Conservation (phyloP, 139 green algal genomes). For the Volvox reticuliferus region DNA sequence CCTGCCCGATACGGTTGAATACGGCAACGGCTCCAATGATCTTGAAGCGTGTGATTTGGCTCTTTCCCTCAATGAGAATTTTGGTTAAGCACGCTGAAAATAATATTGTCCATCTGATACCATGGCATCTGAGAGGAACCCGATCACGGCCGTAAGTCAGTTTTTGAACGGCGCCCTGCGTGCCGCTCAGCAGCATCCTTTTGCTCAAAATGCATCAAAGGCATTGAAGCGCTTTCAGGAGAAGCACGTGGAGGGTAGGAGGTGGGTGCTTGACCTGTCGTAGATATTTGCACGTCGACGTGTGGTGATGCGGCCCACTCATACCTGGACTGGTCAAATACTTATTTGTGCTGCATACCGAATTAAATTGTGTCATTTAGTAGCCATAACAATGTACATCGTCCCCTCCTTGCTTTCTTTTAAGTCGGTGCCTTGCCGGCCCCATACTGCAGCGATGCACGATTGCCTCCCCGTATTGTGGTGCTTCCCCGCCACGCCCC, state of each 20-base stretch:
- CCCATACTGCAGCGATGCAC: background rate
- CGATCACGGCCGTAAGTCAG: background rate
- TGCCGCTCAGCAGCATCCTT: slow-evolving; percentile 29
- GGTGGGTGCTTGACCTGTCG: background rate
- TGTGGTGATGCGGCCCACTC: slow-evolving; percentile 8
- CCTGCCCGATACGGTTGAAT: background rate
- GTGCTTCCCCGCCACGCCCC: slow-evolving; percentile 51
- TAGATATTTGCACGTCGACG: background rate
- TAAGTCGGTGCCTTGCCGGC: background rate
- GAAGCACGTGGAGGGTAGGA: background rate
- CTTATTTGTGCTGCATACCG: no score
- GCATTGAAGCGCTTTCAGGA: slow-evolving; percentile 25
- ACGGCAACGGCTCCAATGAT: background rate
- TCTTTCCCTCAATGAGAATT: background rate
- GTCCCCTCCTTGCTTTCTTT: no score
- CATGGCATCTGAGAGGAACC: slow-evolving; percentile 11
- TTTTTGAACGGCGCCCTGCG: slow-evolving; percentile 2
- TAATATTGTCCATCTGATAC: no score
- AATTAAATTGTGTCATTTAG: no score
- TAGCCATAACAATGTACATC: no score
- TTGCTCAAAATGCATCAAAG: slow-evolving; percentile 2
- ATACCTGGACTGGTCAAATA: no score
- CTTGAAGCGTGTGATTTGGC: background rate
- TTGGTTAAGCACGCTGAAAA: no score
- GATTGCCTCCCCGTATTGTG: slow-evolving; percentile 46